These are phyloP conservation scores for Nigrospora oryzae DNA, from an alignment of 2,329 filamentous ascomycete genomes.

Conservation along the genomic window DNA sequence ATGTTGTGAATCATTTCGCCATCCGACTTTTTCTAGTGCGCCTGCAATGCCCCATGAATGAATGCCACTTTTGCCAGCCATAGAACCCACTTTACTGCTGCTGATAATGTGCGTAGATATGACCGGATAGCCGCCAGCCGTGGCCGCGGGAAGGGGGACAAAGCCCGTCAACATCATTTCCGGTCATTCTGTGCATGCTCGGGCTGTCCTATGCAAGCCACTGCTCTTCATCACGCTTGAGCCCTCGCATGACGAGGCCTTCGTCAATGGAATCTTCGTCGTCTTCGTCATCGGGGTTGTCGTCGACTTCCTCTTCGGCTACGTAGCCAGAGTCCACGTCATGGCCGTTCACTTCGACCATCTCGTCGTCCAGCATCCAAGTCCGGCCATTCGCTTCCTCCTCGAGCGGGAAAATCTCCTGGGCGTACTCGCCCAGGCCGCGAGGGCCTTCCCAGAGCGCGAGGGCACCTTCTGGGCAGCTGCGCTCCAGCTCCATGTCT, in stretches of 20 bases:
- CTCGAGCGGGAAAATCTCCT: constrained; percentile 89
- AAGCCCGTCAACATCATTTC: too few relatives aligned
- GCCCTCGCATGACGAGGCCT: constrained; percentile 47
- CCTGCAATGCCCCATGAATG: too few relatives aligned
- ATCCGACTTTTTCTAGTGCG: too few relatives aligned
- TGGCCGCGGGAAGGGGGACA: too few relatives aligned
- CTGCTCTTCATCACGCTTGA: constrained; percentile 49
- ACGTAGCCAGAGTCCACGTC: constrained; percentile 21
- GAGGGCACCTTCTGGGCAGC: constrained; percentile 66
- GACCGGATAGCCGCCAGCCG: too few relatives aligned
- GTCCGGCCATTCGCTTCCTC: constrained; percentile 88
- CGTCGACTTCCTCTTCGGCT: constrained; percentile 28
- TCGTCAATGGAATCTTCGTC: constrained; percentile 49
- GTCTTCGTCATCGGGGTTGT: constrained; percentile 26
- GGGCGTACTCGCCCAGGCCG: constrained; percentile 86
- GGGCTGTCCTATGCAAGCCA: constrained; percentile 40
- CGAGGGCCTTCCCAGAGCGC: constrained; percentile 87
- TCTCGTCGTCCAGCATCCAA: constrained; percentile 70
- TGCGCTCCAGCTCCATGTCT: constrained; percentile 44
- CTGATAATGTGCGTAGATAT: too few relatives aligned
- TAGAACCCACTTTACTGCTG: too few relatives aligned
- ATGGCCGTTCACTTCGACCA: constrained; percentile 19
- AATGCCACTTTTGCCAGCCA: too few relatives aligned
- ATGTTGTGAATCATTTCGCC: too few relatives aligned
- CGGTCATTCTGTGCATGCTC: too few relatives aligned